A percentile compares a stretch with the other conserved stretches of the same genome.
Conservation (phyloP, 768 basidiomycete genomes). For the Tremella yokohamensis region DNA sequence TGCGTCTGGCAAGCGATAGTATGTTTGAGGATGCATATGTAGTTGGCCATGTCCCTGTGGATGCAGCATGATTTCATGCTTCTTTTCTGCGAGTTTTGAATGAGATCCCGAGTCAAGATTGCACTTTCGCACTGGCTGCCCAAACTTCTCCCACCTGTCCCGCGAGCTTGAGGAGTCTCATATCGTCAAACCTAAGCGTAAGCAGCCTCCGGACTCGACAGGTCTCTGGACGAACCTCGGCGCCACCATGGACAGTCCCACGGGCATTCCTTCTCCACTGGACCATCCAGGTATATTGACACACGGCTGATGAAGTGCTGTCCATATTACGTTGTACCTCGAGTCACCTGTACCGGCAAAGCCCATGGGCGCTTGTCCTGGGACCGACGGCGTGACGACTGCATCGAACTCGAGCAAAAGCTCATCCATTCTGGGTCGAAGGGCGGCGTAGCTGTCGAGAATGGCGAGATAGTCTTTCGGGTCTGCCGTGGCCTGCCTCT, state of each 20-base stretch:
- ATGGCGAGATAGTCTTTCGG: constrained; percentile 29
- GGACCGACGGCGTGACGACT: constrained; percentile 39
- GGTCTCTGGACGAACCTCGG: constrained; percentile 21
- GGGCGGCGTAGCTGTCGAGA: constrained; percentile 10
- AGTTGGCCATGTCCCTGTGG: no score
- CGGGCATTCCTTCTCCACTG: constrained; percentile 38
- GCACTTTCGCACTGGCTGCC: no score
- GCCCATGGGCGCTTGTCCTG: constrained; percentile 37
- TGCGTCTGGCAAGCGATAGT: no score
- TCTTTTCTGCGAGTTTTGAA: no score
- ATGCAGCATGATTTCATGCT: no score
- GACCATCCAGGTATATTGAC: constrained; percentile 46
- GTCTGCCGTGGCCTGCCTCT: constrained; percentile 16
- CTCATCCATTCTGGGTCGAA: constrained; percentile 41
- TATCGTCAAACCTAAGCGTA: no score
- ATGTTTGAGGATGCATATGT: no score
- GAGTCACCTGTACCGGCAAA: constrained; percentile 21
- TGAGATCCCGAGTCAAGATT: no score
- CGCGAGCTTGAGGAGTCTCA: no score
- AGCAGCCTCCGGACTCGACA: no score
- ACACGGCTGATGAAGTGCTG: constrained; percentile 37
- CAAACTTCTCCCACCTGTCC: no score
- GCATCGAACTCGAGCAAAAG: constrained; percentile 41
- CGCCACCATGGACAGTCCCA: constrained; percentile 46
- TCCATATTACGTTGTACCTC: constrained; percentile 43